phyloP scores from a whole-genome alignment of 2,329 filamentous ascomycete species.

The Ceratocystiopsis minuta region DNA sequence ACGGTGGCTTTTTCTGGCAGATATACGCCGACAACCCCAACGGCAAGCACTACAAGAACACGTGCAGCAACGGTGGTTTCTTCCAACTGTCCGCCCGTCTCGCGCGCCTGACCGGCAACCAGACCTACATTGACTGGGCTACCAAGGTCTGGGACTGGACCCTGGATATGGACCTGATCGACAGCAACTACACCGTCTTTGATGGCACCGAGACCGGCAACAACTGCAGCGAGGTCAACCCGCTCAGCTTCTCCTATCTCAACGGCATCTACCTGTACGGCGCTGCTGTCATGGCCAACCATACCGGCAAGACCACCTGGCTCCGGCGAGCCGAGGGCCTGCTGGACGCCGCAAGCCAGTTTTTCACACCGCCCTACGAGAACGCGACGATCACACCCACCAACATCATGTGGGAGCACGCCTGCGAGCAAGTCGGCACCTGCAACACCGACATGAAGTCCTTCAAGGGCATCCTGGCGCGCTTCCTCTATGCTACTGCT shows the following conservation, averaged over 20 bases:
- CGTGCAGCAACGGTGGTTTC: slow-evolving; percentile 64
- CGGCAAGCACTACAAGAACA: slow-evolving; percentile 71
- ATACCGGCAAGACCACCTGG: slow-evolving; percentile 37
- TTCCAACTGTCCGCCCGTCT: slow-evolving; percentile 66
- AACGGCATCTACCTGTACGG: slow-evolving; percentile 49
- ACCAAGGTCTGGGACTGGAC: slow-evolving; percentile 50
- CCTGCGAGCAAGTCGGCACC: slow-evolving; percentile 38
- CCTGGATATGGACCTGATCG: slow-evolving; percentile 35
- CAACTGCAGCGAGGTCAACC: slow-evolving; percentile 35
- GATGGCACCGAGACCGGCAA: slow-evolving; percentile 40
- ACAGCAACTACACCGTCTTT: slow-evolving; percentile 33
- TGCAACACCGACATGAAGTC: slow-evolving; percentile 49
- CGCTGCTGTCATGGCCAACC: slow-evolving; percentile 44
- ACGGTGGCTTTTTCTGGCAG: slow-evolving; percentile 65
- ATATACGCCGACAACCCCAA: slow-evolving; percentile 56
- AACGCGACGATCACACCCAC: slow-evolving; percentile 22
- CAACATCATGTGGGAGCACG: slow-evolving; percentile 45
- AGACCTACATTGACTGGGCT: slow-evolving; percentile 50
- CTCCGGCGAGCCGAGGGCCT: slow-evolving; percentile 30
- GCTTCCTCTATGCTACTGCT: slow-evolving; percentile 43
- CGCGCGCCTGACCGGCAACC: slow-evolving; percentile 48
- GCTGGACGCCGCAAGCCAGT: slow-evolving; percentile 29
- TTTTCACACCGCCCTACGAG: slow-evolving; percentile 30
- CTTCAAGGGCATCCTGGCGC: slow-evolving; percentile 50
- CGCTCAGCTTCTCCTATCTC: slow-evolving; percentile 45